Base-by-base conservation (phyloP, 1,139 yeast genomes). In the Scheffersomyces insectosa region DNA sequence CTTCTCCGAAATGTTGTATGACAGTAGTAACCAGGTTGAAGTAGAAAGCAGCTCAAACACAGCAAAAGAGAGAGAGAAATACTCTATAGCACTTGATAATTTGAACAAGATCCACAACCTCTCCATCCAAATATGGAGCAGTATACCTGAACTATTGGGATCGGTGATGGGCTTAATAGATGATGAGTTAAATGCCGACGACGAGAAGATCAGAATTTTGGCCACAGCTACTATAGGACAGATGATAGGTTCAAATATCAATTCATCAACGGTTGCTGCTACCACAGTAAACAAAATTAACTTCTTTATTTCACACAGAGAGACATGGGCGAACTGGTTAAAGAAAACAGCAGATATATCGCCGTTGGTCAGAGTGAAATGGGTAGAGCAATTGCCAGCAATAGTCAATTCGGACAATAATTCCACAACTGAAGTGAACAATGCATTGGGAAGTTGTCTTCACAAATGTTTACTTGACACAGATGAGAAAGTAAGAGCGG, bases 161-260 rank as follows among this genome's bases (percentile, higher is more conserved):
- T 82, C 95, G 1, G 86, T 87, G 0, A 79, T 88, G 73, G 95
- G 96, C 0, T 78, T 88, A 45, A 70, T 90, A 5, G 90, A 88
- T 51, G 93, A 88, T 55, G 96, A 89, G 50, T 67, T 91, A 41
- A 82, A 79, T 49, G 85, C 93, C 0, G 93, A 86, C 38, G 82
- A 85, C 50, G 80, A 79, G 23, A 63, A 72, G 14, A 72, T 87
- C 25, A 75, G 97, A 48, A 62, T 72, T 1, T 62, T 86, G 44
- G 91, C 96, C 0, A 87, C 96, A 0, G 79, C 78, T 39, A 80
- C 95, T 0, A 75, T 91, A 5, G 95, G 95, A 0, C 67, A 73
- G 37, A 82, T 91, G 63, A 63, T 89, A 1, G 77, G 83, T 0
- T 62, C 72, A 9, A 65, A 66, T 3, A 37, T 57, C 11, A 42